phyloP scores from a whole-genome alignment of 768 basidiomycete species.

The Boletus rubropictus region DNA sequence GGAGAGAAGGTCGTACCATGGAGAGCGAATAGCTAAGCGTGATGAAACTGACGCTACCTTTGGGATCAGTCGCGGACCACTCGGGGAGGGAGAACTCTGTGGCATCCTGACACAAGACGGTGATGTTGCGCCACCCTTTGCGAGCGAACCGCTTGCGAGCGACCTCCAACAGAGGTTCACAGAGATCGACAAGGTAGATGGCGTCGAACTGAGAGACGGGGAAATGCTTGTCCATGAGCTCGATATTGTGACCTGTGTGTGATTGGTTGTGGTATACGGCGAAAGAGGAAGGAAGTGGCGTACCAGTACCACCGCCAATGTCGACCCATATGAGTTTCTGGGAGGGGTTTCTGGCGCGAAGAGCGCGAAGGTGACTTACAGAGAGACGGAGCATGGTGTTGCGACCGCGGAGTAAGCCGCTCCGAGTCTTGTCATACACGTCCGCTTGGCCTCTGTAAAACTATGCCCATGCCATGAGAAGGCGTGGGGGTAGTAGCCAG shows the following conservation, averaged over 20 bases:
- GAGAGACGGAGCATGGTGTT: slow-evolving; percentile 68
- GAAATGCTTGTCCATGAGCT: slow-evolving; percentile 61
- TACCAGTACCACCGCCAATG: slow-evolving; percentile 70
- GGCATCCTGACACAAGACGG: slow-evolving; percentile 69
- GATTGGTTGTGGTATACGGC: background rate
- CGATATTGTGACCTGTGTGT: slow-evolving; percentile 49
- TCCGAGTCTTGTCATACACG: slow-evolving; percentile 66
- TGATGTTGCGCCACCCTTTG: slow-evolving; percentile 70
- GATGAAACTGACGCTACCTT: slow-evolving; percentile 50
- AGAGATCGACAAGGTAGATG: slow-evolving; percentile 69
- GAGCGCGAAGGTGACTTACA: slow-evolving; percentile 52
- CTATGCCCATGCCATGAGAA: slow-evolving; percentile 18
- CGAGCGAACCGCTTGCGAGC: slow-evolving; percentile 61
- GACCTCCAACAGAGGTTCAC: slow-evolving; percentile 63
- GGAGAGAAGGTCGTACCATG: slow-evolving; percentile 34
- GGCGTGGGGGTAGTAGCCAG: background rate
- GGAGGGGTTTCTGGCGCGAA: slow-evolving; percentile 35
- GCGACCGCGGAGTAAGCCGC: slow-evolving; percentile 56
- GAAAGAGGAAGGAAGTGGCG: background rate
- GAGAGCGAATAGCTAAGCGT: slow-evolving; percentile 55
- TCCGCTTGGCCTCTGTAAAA: slow-evolving; percentile 68
- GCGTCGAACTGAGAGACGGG: slow-evolving; percentile 57
- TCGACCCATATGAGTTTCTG: slow-evolving; percentile 70
- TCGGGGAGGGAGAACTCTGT: slow-evolving; percentile 60
- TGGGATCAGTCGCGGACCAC: slow-evolving; percentile 44